Evolutionary conservation across 352 stramenopile species (phyloP).

Genomic region (Aphanomyces astaci): DNA sequence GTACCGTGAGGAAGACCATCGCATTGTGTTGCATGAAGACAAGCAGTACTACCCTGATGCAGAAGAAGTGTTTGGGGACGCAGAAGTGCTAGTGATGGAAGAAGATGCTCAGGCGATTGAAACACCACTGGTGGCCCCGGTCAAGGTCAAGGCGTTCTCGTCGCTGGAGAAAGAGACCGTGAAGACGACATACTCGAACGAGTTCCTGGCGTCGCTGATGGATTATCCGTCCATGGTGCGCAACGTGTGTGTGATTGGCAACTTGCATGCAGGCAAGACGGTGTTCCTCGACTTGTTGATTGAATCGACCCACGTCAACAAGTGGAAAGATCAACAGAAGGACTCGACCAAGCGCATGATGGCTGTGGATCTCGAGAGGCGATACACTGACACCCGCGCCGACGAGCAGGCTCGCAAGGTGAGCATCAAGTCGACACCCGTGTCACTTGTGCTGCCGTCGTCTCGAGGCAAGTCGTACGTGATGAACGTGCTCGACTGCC

Average conservation of each 20-base stretch:
- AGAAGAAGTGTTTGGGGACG: constrained; percentile 94
- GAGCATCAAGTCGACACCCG: constrained; percentile 94
- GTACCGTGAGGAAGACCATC: constrained; percentile 52
- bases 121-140: constrained; percentile 96
- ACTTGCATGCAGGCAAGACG: constrained; percentile 96
- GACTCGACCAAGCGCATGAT: constrained; percentile 36
- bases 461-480: constrained; percentile 93
- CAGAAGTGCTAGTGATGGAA: constrained; percentile 96
- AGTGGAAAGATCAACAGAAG: constrained; percentile 51
- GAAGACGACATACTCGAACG: constrained; percentile 81
- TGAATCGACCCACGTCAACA: constrained; percentile 79
- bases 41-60: constrained; percentile 99
- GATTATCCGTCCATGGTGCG: constrained; percentile 84
- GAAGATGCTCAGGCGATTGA: constrained; percentile 98
- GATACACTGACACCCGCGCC: constrained; percentile 94
- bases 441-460: constrained; percentile 92
- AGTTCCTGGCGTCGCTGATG: constrained; percentile 87
- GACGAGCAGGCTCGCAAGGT: constrained; percentile 96
- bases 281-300: constrained; percentile 88
- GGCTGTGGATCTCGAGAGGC: constrained; percentile 39
- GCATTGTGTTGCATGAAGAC: constrained; percentile 99
- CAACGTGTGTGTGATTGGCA: constrained; percentile 94
- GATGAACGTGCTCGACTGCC: constrained; percentile 96
- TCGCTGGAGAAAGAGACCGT: constrained; percentile 75
- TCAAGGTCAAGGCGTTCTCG: constrained; percentile 92